Base-by-base conservation (phyloP, 2,329 filamentous ascomycete genomes). In the Aureobasidium sp. region DNA sequence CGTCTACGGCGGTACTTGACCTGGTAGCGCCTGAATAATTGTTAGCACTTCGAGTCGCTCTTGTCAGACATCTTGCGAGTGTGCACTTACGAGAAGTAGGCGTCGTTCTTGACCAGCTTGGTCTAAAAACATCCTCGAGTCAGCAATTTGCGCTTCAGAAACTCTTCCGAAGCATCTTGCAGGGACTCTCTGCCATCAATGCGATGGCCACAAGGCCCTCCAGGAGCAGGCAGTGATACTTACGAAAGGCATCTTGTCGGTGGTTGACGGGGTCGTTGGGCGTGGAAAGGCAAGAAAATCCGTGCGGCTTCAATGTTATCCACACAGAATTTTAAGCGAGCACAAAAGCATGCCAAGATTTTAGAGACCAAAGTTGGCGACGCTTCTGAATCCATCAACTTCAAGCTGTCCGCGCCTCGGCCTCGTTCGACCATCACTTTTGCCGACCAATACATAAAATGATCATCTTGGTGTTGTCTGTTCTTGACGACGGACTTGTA, bases 131-230 rank as follows among this genome's bases (percentile, higher is more conserved):
- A 79, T 79, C 82, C 83, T 79, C 87, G 90, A 96, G 91, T 97
- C 92, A 97, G 93, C 93, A 97, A 96, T 96, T 96, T 87, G 86
- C 92, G 91, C 92, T 97, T 97, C 92, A 97, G 92, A 81, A 71
- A 70, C 51, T 29, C 73, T 79, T 89, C 90, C 92, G 93, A 97
- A 97, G 91, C 91, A 96, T 91, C 90, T 97, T 97, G 93, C 91
- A 85, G 82, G 82, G 90, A 94, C 89, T 89, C 88, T 84, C 60
- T 55, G 50, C 50, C 60, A 62, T 56, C 39, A 62, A 27, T 50
- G n/a, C 34, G 32, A 48, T 48, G 39, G 39, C 48, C n/a, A 46
- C 26, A 56, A n/a, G 23, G 51, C 41, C 26, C 57, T 51, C 26
- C 23, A 60, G 42, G 27, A 20, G 51, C 32, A 46, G n/a, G 41